Conservation (phyloP, 2,329 filamentous ascomycete genomes). For the Scedosporium minutisporum region DNA sequence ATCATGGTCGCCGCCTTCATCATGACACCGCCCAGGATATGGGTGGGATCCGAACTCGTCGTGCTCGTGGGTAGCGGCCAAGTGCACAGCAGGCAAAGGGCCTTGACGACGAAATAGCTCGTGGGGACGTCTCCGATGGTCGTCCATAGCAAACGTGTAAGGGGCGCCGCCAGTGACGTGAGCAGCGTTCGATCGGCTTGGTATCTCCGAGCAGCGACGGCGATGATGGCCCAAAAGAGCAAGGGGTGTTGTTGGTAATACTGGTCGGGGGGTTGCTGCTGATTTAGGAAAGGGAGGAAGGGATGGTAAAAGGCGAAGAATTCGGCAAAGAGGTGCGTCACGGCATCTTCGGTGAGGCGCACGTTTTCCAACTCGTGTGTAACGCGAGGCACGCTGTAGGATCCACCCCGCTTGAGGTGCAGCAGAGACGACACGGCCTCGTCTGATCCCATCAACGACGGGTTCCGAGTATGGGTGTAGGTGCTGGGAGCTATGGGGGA, state of each 20-base stretch:
- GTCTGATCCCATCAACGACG: conserved; percentile 57
- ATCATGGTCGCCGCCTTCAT: conserved; percentile 82
- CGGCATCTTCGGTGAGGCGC: conserved; percentile 53
- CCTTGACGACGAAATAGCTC: conserved; percentile 73
- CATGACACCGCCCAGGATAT: conserved; percentile 74
- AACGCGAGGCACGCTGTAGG: conserved; percentile 49
- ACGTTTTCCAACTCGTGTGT: conserved; percentile 54
- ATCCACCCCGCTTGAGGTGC: conserved; percentile 55
- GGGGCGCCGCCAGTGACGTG: conserved; percentile 54
- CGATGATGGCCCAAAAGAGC: conserved; percentile 77
- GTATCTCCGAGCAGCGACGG: conserved; percentile 65
- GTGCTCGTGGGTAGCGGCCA: conserved; percentile 80
- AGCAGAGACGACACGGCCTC: conserved; percentile 58
- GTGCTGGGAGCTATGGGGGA: conserved; percentile 14
- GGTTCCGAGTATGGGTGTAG: conserved; percentile 49
- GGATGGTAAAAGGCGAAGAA: conserved; percentile 70
- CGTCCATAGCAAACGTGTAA: conserved; percentile 66
- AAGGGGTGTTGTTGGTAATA: conserved; percentile 71
- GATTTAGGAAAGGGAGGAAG: conserved; percentile 66
- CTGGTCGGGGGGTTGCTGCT: conserved; percentile 55
- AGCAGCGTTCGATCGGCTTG: conserved; percentile 53
- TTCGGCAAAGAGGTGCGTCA: conserved; percentile 58
- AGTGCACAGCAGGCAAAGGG: conserved; percentile 67
- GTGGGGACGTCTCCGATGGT: conserved; percentile 70
- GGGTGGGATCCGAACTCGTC: conserved; percentile 69